Base-by-base conservation (phyloP, 2,329 filamentous ascomycete genomes). In the Parastagonospora avenae region DNA sequence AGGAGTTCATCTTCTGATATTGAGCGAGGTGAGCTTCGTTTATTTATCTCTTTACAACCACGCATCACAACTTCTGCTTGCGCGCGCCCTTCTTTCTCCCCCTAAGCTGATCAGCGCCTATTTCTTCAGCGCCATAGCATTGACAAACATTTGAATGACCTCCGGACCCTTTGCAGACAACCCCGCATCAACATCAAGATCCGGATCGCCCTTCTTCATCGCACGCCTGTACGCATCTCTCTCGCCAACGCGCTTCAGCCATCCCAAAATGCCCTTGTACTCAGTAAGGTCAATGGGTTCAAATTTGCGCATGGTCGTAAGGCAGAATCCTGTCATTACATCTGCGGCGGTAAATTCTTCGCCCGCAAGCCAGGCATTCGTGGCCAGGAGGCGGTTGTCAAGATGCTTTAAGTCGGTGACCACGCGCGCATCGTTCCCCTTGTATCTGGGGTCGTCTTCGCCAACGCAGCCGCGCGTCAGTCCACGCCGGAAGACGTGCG, bases 321-420 rank as follows among this genome's bases (percentile, higher is more conserved):
- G 71, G 11, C 77, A 75, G 61, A 82, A 87, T 0, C 86, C 77
- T 4, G 73, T 74, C 84, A 89, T 88, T 33, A 88, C 75, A 68
- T 90, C 87, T 1, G 87, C 87, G 1, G 77, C 84, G 0, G 84
- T 88, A 50, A 90, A 83, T 43, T 85, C 76, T 0, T 79, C 72
- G 2, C 86, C 87, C 0, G 82, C 85, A 16, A 90, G 71, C 77
- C 80, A 90, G 7, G 74, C 64, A 31, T 76, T 40, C 1, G 46
- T 80, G 1, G 70, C 53, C 2, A 56, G 59, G 2, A 89, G 64
- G 9, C 81, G 73, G 2, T 78, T 68, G 33, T 89, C 77, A 24
- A 85, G 44, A 16, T 76, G 58, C n/a, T 49, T 37, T 30, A 88
- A 53, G 1, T 74, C 67, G n/a, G 55, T 64, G 3, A 67, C 48